These are phyloP conservation scores for Mrakia blollopis DNA, from an alignment of 768 basidiomycete genomes.

Conservation along the genomic window DNA sequence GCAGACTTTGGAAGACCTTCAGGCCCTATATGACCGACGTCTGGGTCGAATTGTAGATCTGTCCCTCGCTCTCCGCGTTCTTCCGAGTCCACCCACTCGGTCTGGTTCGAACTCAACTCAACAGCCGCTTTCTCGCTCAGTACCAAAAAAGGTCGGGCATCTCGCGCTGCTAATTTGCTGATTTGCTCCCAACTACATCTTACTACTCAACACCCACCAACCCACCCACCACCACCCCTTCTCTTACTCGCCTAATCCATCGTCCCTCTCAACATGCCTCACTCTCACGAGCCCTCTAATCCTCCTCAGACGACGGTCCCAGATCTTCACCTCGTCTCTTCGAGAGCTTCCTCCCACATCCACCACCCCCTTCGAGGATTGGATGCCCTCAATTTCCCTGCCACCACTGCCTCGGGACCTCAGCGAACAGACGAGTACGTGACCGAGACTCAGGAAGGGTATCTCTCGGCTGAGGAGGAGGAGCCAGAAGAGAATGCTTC, in stretches of 20 bases:
- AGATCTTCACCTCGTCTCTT: neutral
- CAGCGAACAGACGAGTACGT: conserved; percentile 13
- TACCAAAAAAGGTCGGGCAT: neutral
- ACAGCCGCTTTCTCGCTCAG: neutral
- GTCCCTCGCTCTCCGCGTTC: neutral
- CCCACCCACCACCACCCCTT: neutral
- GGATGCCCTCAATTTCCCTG: neutral
- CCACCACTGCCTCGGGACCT: neutral
- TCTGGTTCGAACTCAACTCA: neutral
- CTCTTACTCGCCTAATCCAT: too few relatives aligned
- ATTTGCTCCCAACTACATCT: neutral
- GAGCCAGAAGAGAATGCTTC: neutral
- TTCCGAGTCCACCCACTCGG: neutral
- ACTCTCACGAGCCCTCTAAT: neutral
- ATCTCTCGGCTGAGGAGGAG: neutral
- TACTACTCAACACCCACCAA: neutral
- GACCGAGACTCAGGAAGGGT: neutral
- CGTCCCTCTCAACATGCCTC: neutral
- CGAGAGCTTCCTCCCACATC: neutral
- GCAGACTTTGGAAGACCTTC: too few relatives aligned
- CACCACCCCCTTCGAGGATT: neutral
- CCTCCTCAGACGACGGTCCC: neutral
- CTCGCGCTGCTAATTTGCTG: neutral
- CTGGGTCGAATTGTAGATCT: neutral
- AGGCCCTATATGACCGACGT: too few relatives aligned